Evolutionary conservation across 352 stramenopile genomes (phyloP).

Genomic region (Pythium myriotylum): DNA sequence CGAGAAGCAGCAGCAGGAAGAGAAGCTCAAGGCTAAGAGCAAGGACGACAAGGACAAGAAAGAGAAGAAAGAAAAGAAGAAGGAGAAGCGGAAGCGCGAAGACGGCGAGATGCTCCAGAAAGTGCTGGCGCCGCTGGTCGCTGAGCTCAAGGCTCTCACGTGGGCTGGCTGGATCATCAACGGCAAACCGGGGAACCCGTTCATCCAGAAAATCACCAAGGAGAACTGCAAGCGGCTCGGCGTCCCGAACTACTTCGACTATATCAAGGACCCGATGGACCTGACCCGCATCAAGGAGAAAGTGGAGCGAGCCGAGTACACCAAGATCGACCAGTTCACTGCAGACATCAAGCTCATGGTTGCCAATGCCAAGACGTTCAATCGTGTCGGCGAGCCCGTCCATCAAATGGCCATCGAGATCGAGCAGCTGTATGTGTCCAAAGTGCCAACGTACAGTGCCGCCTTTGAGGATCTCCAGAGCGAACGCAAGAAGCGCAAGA

Average conservation of each 20-base stretch:
- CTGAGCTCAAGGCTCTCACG: constrained; percentile 66
- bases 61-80: constrained; percentile 88
- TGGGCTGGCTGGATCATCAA: constrained; percentile 76
- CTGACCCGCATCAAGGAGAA: constrained; percentile 86
- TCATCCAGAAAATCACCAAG: constrained; percentile 84
- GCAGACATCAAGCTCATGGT: constrained; percentile 82
- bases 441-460: constrained; percentile 59
- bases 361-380: constrained; percentile 84
- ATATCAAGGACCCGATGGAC: constrained; percentile 80
- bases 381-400: constrained; percentile 77
- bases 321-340: constrained; percentile 77
- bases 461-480: constrained; percentile 81
- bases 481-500: constrained; percentile 88
- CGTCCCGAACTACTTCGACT: constrained; percentile 88
- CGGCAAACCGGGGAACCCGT: constrained; percentile 76
- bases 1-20: constrained; percentile 40
- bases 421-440: constrained; percentile 75
- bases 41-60: constrained; percentile 79
- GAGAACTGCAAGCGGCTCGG: constrained; percentile 85
- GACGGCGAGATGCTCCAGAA: constrained; percentile 71
- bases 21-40: constrained; percentile 50
- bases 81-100: constrained; percentile 78
- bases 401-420: constrained; percentile 85
- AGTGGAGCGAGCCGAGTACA: constrained; percentile 74
- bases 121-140: constrained; percentile 67